Base-by-base conservation (phyloP, 306 rosid genomes). In the Cucurbita maxima region DNA sequence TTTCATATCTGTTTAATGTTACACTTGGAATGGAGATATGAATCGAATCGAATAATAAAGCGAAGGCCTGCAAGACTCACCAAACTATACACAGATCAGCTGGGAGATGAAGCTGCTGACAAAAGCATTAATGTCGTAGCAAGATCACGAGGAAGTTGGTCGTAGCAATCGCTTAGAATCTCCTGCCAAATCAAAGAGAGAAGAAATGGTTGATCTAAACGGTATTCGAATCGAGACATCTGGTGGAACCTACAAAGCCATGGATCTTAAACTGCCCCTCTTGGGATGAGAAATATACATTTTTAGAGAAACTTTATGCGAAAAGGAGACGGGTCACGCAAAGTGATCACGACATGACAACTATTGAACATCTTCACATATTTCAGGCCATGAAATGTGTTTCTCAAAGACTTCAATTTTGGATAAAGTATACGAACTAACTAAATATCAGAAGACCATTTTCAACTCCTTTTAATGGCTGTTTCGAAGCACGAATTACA, bases 141-240 rank as follows among this genome's bases (percentile, higher is more conserved):
- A n/a, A 34, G 54, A 73, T 85, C 83, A 76, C 6, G 77, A 71
- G 22, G 82, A 8, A 34, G 82, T 66, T 0, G 87, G 87, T 7
- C 87, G 87, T 53, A 86, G 86, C 61, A 86, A 76, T 38, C 84
- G 86, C 79, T 83, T 86, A 1, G 86, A 36, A 86, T 83, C 78
- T 83, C 90, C 90, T 86, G 84, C 52, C 62, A 19, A 59, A 79
- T 57, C 62, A 19, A 59, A 79, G 43, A 41, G 15, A 14, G 73
- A 38, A 25, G 74, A n/a, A 22, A n/a, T 6, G 10, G 12, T 74
- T 43, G 72, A 11, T 76, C 55, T 36, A 18, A 40, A 13, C 6
- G 14, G 70, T 16, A 62, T 7, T 62, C 40, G 70, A 62, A 62
- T 9, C 25, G 25, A 25, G 25, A 25, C 25, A 25, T 25, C 25